These are phyloP conservation scores for Loxodes magnus DNA, from an alignment of 73 alveolate genomes.

Conservation along the genomic window DNA sequence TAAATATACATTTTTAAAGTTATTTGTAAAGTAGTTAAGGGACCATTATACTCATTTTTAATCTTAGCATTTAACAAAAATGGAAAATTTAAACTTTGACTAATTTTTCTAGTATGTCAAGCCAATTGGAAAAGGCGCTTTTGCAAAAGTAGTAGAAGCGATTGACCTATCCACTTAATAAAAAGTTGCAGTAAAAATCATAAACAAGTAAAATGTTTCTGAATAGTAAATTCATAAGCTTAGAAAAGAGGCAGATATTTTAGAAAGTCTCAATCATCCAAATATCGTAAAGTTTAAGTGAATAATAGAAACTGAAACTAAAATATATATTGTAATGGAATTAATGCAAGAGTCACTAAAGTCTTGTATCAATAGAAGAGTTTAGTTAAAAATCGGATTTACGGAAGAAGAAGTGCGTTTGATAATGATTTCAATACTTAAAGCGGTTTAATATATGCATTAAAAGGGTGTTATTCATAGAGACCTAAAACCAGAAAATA, in stretches of 20 bases:
- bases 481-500: background rate
- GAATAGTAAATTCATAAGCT: background rate
- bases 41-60: no score
- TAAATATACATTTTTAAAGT: no score
- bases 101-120: no score
- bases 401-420: background rate
- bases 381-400: background rate
- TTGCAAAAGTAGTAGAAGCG: constrained; percentile 54
- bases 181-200: constrained; percentile 1
- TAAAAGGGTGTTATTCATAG: background rate
- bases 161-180: constrained; percentile 22
- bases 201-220: background rate
- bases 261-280: background rate
- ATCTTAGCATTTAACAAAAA: no score
- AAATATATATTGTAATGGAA: background rate
- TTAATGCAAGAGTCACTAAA: background rate
- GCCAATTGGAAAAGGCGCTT: constrained; percentile 39
- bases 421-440: background rate
- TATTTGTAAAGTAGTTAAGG: no score
- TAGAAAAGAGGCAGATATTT: background rate
- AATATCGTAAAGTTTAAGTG: background rate
- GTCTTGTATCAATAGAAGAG: background rate
- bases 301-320: background rate
- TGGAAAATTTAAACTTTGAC: no score
- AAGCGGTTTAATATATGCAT: background rate